Percentiles rank a stretch among this genome's conserved stretches.
phyloP scores from a whole-genome alignment of 148 eudicot species.

The Rhododendron williamsianum region DNA sequence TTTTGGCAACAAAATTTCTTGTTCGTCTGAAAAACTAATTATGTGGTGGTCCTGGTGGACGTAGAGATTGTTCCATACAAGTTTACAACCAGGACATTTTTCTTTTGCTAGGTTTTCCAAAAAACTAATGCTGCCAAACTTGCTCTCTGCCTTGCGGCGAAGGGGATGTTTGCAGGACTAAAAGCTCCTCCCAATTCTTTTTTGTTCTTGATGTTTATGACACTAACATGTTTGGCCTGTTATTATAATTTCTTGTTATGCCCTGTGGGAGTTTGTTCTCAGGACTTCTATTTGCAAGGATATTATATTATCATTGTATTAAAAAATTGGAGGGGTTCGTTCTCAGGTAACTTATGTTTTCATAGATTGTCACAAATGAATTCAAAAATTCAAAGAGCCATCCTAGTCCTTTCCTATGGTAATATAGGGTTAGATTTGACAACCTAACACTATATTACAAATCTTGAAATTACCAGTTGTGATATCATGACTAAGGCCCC shows the following conservation, averaged over 20 bases:
- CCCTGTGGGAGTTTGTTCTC: neutral
- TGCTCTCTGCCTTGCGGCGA: neutral
- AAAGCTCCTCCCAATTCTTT: neutral
- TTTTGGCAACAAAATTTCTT: neutral
- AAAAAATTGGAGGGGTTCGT: neutral
- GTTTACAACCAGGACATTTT: too few species aligned
- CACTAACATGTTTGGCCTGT: neutral
- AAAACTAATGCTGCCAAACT: neutral
- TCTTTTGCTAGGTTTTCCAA: neutral
- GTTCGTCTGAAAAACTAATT: neutral
- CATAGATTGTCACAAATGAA: too few species aligned
- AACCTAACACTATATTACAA: neutral
- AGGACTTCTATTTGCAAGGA: neutral
- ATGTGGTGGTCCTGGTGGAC: neutral
- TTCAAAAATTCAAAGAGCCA: neutral
- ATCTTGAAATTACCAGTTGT: neutral
- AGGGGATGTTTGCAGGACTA: neutral
- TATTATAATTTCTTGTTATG: neutral
- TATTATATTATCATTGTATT: neutral
- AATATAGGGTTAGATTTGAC: neutral
- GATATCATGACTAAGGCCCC: conserved; percentile 45
- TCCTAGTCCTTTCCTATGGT: neutral
- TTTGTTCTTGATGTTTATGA: neutral
- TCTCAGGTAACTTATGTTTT: too few species aligned
- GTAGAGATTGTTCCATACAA: neutral